Conservation (phyloP, 2,329 filamentous ascomycete genomes). For the Botrytis paeoniae region DNA sequence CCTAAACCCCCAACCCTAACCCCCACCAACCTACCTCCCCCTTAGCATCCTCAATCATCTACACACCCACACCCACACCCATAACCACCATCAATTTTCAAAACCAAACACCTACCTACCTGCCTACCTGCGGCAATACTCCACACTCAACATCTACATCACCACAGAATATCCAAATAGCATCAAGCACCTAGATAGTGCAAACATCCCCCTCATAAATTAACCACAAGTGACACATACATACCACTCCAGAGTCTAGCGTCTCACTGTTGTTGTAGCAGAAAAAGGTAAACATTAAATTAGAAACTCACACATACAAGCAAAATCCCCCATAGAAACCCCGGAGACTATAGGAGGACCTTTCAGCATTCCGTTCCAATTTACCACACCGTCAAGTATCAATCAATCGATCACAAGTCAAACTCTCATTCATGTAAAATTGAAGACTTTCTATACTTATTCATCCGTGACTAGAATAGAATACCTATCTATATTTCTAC, state of each 20-base stretch:
- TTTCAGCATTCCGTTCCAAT: not conserved
- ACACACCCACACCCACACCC: no score
- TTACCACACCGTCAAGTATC: not conserved
- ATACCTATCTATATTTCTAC: not conserved
- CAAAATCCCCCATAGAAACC: not conserved
- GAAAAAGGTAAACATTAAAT: not conserved
- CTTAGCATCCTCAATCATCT: no score
- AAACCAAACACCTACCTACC: no score
- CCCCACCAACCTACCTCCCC: no score
- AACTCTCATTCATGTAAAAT: not conserved
- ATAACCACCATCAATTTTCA: no score
- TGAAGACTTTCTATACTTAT: not conserved
- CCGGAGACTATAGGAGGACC: accelerated
- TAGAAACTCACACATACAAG: not conserved
- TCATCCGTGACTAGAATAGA: not conserved
- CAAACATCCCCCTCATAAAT: not conserved
- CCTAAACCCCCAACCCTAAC: not conserved
- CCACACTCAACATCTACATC: not conserved
- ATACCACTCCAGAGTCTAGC: not conserved
- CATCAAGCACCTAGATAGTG: no score
- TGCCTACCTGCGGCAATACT: no score
- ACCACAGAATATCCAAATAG: not conserved
- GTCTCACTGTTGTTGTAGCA: not conserved
- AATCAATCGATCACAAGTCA: not conserved
- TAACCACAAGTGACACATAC: not conserved